These are phyloP conservation scores for Thermothelomyces thermophilus DNA, from an alignment of 2,329 filamentous ascomycete species.

Conservation along the genomic window DNA sequence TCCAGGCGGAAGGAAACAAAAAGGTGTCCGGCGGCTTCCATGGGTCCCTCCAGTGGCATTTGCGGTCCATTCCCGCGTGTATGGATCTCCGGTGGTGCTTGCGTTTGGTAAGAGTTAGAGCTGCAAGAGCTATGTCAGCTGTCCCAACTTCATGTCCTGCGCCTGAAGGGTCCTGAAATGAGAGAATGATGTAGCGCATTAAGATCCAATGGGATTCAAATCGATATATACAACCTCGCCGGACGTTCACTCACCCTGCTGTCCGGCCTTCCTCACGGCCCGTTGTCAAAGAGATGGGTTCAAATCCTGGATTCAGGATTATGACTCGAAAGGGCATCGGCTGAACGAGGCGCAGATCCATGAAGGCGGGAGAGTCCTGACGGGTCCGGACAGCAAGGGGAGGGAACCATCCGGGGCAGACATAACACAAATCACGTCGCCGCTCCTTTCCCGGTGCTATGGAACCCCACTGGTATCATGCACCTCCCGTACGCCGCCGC, in stretches of 20 bases:
- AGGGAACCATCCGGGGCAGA: constrained; percentile 28
- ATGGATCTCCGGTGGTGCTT: background rate
- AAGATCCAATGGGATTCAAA: constrained; percentile 34
- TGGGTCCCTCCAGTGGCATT: background rate
- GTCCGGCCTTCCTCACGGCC: constrained; percentile 39
- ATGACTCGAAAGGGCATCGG: constrained; percentile 11
- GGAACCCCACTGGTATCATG: constrained; percentile 23
- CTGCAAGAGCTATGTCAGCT: constrained; percentile 21
- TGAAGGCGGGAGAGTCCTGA: constrained; percentile 25
- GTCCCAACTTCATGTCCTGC: constrained; percentile 12
- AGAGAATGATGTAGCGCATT: constrained; percentile 23
- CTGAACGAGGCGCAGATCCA: constrained; percentile 16
- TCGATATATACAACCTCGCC: constrained; percentile 43
- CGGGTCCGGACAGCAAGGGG: constrained; percentile 37
- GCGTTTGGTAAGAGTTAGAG: constrained; percentile 2
- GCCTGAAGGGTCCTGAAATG: constrained; percentile 6
- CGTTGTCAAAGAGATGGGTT: constrained; percentile 28
- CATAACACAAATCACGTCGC: constrained; percentile 13
- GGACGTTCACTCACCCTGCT: constrained; percentile 48
- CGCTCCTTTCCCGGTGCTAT: constrained; percentile 28
- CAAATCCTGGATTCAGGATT: constrained; percentile 17
- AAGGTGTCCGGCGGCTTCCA: constrained; percentile 1
- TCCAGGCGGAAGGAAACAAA: constrained; percentile 3
- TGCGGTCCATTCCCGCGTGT: no score
- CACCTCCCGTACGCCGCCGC: constrained; percentile 10